These are phyloP conservation scores for Brassica incana DNA, from an alignment of 345 rosid species.

Conservation along the genomic window DNA sequence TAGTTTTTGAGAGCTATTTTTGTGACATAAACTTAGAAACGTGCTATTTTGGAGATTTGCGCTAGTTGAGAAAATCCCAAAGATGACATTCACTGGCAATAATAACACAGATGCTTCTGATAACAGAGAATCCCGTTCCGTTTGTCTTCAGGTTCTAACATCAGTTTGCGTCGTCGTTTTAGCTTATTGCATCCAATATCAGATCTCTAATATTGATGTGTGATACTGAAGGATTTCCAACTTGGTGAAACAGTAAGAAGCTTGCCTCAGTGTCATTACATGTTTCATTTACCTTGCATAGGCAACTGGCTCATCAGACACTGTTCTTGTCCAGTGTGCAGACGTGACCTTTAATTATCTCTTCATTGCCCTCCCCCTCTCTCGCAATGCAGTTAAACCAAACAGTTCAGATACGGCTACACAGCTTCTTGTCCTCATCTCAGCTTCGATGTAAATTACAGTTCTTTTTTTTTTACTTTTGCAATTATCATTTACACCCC, in stretches of 20 bases:
- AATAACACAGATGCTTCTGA: too few relatives aligned
- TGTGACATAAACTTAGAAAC: too few relatives aligned
- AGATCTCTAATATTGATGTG: neutral
- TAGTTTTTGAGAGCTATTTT: too few relatives aligned
- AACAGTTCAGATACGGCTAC: neutral
- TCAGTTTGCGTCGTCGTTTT: too few relatives aligned
- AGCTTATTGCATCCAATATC: neutral
- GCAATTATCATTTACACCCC: neutral
- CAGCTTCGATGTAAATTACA: slow-evolving; percentile 24
- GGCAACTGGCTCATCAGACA: slow-evolving; percentile 92
- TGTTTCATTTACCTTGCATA: slow-evolving; percentile 95
- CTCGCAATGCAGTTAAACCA: neutral
- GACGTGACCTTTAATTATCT: slow-evolving; percentile 67
- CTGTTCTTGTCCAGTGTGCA: slow-evolving; percentile 91
- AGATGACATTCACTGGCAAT: too few relatives aligned
- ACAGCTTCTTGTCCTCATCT: neutral
- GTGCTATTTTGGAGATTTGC: too few relatives aligned
- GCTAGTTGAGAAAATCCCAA: too few relatives aligned
- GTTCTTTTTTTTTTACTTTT: slow-evolving; percentile 12
- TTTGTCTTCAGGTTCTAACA: too few relatives aligned
- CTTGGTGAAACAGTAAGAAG: slow-evolving; percentile 81
- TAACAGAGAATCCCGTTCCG: too few relatives aligned
- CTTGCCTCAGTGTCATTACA: slow-evolving; percentile 93
- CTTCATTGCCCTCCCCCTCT: neutral
- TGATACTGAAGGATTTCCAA: slow-evolving; percentile 73